These are phyloP conservation scores for Mortierella sp. DNA, from an alignment of 371 early-diverging fungal genomes.

Conservation along the genomic window DNA sequence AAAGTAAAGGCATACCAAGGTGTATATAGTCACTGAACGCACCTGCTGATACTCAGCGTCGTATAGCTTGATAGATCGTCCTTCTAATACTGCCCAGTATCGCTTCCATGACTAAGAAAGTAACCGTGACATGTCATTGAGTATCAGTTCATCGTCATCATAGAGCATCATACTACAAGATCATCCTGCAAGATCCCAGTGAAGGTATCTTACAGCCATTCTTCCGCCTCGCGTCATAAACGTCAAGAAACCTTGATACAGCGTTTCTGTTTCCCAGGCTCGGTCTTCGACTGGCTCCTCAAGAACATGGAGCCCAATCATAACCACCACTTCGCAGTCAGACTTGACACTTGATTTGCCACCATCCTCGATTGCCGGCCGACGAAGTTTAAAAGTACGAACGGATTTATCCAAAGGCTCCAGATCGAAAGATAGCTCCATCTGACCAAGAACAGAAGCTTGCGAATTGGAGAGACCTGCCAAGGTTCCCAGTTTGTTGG, in stretches of 20 bases:
- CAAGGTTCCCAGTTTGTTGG: constrained; percentile 48
- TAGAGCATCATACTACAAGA: not conserved
- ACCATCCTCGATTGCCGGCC: constrained; percentile 6
- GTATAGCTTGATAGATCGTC: constrained; percentile 40
- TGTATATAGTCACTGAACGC: no score
- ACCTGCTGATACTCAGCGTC: constrained; percentile 49
- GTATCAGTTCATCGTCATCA: no score
- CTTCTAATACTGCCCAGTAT: constrained; percentile 44
- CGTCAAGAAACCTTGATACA: constrained; percentile 44
- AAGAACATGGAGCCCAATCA: constrained; percentile 37
- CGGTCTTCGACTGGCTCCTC: constrained; percentile 45
- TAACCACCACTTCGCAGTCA: constrained; percentile 40
- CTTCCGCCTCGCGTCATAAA: constrained; percentile 42
- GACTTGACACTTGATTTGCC: constrained; percentile 15
- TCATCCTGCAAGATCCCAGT: not conserved
- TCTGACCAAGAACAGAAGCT: constrained; percentile 20
- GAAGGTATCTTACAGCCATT: constrained; percentile 25
- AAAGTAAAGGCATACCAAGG: no score
- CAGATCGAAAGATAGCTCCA: constrained; percentile 23
- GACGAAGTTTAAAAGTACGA: constrained; percentile 28
- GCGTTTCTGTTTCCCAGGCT: constrained; percentile 35
- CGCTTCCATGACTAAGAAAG: constrained; percentile 34
- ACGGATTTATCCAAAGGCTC: constrained; percentile 27
- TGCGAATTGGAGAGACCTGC: constrained; percentile 41
- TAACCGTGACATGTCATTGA: no score